Evolutionary conservation across 148 eudicot species (phyloP).

Genomic region (Amaranthus cruentus): DNA sequence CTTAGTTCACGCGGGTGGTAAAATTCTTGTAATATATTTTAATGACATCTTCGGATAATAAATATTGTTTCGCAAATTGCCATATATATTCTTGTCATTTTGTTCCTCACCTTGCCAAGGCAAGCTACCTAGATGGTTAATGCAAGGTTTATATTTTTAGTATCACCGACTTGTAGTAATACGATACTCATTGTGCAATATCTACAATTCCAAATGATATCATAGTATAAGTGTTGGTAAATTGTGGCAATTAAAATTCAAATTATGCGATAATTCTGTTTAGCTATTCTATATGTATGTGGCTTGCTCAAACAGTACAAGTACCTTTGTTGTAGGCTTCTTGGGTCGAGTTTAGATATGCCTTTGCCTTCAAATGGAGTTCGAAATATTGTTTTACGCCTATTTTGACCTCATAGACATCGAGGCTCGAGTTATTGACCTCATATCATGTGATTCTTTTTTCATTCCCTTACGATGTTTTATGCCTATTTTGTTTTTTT

Average conservation of each 20-base stretch:
- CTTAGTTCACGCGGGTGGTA: constrained; percentile 76
- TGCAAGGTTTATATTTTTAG: not conserved
- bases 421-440: too few species aligned
- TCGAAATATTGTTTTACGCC: too few species aligned
- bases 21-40: constrained; percentile 10
- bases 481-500: too few species aligned
- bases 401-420: too few species aligned
- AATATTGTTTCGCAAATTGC: not conserved
- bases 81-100: constrained; percentile 9
- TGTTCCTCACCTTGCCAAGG: not conserved
- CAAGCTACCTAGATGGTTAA: not conserved
- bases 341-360: too few species aligned
- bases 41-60: not conserved
- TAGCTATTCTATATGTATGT: not conserved
- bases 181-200: not conserved
- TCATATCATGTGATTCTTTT: too few species aligned
- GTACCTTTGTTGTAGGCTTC: too few species aligned
- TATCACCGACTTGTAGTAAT: not conserved
- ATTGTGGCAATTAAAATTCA: not conserved
- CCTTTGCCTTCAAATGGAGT: too few species aligned
- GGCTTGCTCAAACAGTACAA: too few species aligned
- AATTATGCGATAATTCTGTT: not conserved
- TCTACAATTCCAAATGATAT: too few species aligned
- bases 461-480: too few species aligned
- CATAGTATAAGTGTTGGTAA: not conserved